Evolutionary conservation across 306 rosid genomes (phyloP).

Genomic region (Glycine soja): DNA sequence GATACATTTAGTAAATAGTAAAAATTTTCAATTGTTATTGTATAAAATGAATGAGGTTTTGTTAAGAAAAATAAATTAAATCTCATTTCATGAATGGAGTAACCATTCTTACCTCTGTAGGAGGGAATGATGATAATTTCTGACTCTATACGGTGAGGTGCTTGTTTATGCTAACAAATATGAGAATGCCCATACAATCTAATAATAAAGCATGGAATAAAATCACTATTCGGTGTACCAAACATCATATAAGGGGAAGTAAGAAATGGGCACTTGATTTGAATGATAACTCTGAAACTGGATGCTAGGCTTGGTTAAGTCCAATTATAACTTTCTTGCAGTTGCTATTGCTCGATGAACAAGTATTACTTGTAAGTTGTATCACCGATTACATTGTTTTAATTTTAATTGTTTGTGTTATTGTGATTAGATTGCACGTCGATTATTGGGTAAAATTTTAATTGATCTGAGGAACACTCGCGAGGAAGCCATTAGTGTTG

Average conservation of each 20-base stretch:
- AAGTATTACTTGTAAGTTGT: not conserved
- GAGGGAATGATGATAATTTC: conserved; percentile 16
- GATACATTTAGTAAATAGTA: not conserved
- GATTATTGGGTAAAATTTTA: conserved; percentile 87
- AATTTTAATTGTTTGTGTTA: conserved; percentile 33
- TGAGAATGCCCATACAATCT: not conserved
- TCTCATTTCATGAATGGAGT: not conserved
- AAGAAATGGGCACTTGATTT: conserved; percentile 1
- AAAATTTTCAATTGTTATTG: not conserved
- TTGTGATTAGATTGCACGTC: conserved; percentile 83
- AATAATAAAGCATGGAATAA: not conserved
- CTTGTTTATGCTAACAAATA: too few species aligned
- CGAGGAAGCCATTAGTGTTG: conserved; percentile 92
- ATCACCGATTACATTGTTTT: conserved; percentile 35
- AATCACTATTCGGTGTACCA: not conserved
- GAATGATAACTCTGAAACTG: conserved; percentile 3
- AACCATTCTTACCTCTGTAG: not conserved
- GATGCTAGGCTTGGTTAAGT: not conserved
- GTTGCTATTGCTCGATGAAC: conserved; percentile 32
- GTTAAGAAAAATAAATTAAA: not conserved
- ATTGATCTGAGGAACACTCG: conserved; percentile 94
- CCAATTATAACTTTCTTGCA: conserved; percentile 19
- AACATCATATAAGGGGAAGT: conserved; percentile 18
- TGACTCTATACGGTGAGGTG: not conserved
- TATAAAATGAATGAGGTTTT: not conserved